Conservation (phyloP, 1,284 basidiomycete species). For the Fomitopsis palustris region DNA sequence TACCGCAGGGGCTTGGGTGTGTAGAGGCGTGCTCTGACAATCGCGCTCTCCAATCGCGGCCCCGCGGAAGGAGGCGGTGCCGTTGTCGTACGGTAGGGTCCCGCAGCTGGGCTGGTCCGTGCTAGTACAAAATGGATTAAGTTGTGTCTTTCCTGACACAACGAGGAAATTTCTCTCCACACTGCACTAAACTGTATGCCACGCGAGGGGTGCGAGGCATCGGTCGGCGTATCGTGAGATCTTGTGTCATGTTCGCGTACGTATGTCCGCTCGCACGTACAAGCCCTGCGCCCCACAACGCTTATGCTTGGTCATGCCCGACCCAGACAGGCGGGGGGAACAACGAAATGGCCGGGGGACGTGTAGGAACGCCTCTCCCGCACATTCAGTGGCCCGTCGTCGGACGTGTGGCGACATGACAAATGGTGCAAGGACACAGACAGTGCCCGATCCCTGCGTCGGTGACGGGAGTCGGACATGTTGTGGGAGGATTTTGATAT, state of each 20-base stretch:
- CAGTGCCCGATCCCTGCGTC: not conserved
- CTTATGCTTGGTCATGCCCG: not conserved
- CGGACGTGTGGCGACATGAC: not conserved
- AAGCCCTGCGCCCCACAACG: not conserved
- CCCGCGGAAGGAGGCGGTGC: not conserved
- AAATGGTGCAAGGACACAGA: not conserved
- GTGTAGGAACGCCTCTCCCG: not conserved
- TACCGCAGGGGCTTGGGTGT: conserved; percentile 67
- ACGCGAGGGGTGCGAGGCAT: not conserved
- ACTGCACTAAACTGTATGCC: not conserved
- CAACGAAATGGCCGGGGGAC: not conserved
- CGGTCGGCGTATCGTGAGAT: not conserved
- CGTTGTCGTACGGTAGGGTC: not conserved
- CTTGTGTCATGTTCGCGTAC: not conserved
- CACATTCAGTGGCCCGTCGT: not conserved
- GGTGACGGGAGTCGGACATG: not conserved
- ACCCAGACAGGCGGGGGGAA: not conserved
- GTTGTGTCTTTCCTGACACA: not conserved
- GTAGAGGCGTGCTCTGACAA: conserved; percentile 21
- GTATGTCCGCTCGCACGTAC: not conserved
- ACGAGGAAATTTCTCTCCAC: not conserved
- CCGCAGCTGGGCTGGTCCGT: not conserved
- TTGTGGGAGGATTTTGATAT: not conserved
- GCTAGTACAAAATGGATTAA: not conserved
- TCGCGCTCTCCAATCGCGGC: not conserved